Evolutionary conservation across 192 early-diverging fungal species (phyloP).

Genomic region (Entophlyctis luteolus): DNA sequence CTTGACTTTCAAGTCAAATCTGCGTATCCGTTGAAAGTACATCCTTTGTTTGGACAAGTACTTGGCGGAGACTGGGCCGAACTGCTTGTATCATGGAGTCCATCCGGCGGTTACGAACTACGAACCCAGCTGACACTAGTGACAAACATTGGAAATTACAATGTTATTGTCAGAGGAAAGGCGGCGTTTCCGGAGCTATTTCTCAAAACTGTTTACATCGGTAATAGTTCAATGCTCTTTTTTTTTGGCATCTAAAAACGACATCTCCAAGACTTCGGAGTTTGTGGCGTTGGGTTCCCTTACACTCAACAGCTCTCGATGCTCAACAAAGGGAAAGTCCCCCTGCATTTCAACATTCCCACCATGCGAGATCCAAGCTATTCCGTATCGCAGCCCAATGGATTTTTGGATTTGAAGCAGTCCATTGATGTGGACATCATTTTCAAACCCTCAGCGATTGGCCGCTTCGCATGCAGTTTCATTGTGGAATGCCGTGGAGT

Average conservation of each 20-base stretch:
- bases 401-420: constrained; percentile 47
- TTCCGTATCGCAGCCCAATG: constrained; percentile 33
- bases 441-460: constrained; percentile 47
- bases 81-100: constrained; percentile 50
- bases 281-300: constrained; percentile 52
- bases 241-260: neutral
- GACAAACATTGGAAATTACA: constrained; percentile 61
- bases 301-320: constrained; percentile 49
- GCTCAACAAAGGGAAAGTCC: constrained; percentile 57
- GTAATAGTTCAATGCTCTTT: neutral
- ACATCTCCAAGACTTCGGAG: constrained; percentile 57
- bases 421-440: constrained; percentile 39
- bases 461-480: constrained; percentile 47
- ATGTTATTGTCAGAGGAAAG: constrained; percentile 55
- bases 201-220: constrained; percentile 46
- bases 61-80: constrained; percentile 39
- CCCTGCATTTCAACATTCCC: constrained; percentile 53
- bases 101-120: constrained; percentile 60
- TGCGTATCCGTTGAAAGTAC: constrained; percentile 58
- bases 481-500: constrained; percentile 62
- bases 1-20: constrained; percentile 43
- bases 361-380: constrained; percentile 47
- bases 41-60: constrained; percentile 39
- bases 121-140: constrained; percentile 49
- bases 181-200: constrained; percentile 56